Evolutionary conservation across 2,329 filamentous ascomycete species (phyloP), one percentile per base, ranked within the genome.

Genomic region (Ophiostoma piceae): DNA sequence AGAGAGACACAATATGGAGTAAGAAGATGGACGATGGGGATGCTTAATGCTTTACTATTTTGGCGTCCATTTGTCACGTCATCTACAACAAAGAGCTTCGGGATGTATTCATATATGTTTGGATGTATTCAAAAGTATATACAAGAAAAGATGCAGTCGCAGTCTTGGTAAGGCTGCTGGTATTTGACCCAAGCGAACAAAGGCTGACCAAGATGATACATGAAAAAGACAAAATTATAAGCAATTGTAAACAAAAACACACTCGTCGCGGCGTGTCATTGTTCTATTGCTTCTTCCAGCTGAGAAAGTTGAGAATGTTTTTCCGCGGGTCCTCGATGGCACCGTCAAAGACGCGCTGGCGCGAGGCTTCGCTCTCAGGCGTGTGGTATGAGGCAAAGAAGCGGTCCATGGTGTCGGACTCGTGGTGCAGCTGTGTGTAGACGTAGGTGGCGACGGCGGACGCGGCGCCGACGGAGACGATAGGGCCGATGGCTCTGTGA

Each of bases 311-410:
- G 73, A 78, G 76, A 29, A 79, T 69, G 70, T 76, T 79, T 68
- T 73, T 77, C 66, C 78, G 77, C 35, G 78, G 78, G 69, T 80
- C 79, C 43, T 74, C 71, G 2, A 74, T 71, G 67, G 76, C 71
- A 29, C 76, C 77, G 0, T 77, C 76, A 71, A 80, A 80, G 32
- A 77, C 74, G 43, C 69, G 77, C 68, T 71, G 73, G 35, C 79
- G 75, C 16, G 75, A 75, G 5, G 76, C 77, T 68, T 80, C 78
- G 70, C 79, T 80, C 71, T 78, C 72, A 6, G 78, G 72, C 8
- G 76, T 79, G 74, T 79, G 76, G 76, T 80, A 80, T 47, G 77
- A 69, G 16, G 73, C 54, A 71, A 81, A 81, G 72, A 76, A 79
- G 57, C 76, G 76, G 71, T 81, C 79, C 74, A 80, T 77, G 5